Conservation (phyloP, 2,329 filamentous ascomycete genomes). For the Rosellinia necatrix region DNA sequence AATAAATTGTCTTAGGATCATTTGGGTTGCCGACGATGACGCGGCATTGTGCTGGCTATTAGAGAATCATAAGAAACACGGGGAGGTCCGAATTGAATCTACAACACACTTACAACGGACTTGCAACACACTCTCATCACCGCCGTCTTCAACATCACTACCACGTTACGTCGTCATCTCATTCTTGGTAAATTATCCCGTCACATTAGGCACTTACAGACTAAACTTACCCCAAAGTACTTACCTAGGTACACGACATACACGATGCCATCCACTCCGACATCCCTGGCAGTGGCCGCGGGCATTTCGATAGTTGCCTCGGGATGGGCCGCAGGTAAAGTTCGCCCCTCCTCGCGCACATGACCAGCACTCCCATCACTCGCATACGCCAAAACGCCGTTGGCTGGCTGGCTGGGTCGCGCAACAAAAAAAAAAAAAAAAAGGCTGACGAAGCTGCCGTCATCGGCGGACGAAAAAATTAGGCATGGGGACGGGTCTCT, state of each 20-base stretch:
- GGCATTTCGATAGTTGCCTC: slow-evolving; percentile 23
- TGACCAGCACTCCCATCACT: too few relatives aligned
- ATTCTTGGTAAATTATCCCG: too few relatives aligned
- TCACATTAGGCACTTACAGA: too few relatives aligned
- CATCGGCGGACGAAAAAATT: too few relatives aligned
- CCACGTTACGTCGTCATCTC: too few relatives aligned
- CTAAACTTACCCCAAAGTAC: neutral
- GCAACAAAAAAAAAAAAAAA: neutral
- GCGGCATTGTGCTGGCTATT: neutral
- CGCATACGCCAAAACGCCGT: too few relatives aligned
- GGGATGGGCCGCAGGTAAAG: slow-evolving; percentile 25
- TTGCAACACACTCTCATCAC: slow-evolving; percentile 1
- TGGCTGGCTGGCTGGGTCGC: too few relatives aligned
- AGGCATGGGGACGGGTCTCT: slow-evolving; percentile 30
- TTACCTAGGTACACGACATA: neutral
- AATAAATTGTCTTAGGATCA: neutral
- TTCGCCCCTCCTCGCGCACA: slow-evolving; percentile 7
- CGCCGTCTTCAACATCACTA: neutral
- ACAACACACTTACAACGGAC: neutral
- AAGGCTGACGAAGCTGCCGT: slow-evolving; percentile 4
- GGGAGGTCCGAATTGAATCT: slow-evolving; percentile 1
- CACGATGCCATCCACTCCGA: slow-evolving; percentile 17
- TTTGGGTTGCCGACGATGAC: slow-evolving; percentile 2
- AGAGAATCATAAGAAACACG: slow-evolving; percentile 6
- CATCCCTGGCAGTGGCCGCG: slow-evolving; percentile 17